A percentile compares a stretch with the other conserved stretches of the same genome.
phyloP scores from a whole-genome alignment of 106 monocot genomes.

The Xerophyta viscosa region DNA sequence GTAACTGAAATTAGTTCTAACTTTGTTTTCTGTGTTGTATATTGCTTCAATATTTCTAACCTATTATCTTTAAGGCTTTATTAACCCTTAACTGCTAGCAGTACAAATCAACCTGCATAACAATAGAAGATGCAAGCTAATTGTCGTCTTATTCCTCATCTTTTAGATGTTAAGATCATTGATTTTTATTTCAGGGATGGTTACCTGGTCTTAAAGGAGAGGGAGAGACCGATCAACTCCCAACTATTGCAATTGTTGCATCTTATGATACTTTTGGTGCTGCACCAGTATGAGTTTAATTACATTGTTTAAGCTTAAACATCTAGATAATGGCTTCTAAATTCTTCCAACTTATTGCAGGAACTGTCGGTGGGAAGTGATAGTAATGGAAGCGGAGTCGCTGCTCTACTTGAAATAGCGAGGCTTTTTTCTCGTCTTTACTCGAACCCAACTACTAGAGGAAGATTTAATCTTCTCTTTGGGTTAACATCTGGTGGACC shows the following conservation, averaged over 20 bases:
- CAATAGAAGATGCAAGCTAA: too few relatives aligned
- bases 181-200: constrained; percentile 63
- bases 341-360: constrained; percentile 25
- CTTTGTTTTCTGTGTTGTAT: too few relatives aligned
- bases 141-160: too few relatives aligned
- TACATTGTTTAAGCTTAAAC: background rate
- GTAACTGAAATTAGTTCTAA: too few relatives aligned
- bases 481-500: constrained; percentile 99
- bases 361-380: constrained; percentile 85
- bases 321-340: background rate
- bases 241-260: constrained; percentile 96
- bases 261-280: constrained; percentile 99
- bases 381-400: constrained; percentile 98
- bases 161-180: background rate
- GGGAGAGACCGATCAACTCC: constrained; percentile 65
- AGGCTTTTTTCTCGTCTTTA: constrained; percentile 88
- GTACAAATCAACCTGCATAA: too few relatives aligned
- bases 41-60: too few relatives aligned
- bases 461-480: constrained; percentile 94
- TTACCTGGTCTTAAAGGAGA: constrained; percentile 83
- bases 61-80: too few relatives aligned
- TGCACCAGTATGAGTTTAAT: constrained; percentile 87
- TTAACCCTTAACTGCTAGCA: too few relatives aligned
- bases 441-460: constrained; percentile 84
- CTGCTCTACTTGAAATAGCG: constrained; percentile 88